Percentiles rank a stretch among this genome's conserved stretches.
Evolutionary conservation across 225 moss, liverwort and hornwort species (phyloP).

Genomic region (Sphagnum contortum): DNA sequence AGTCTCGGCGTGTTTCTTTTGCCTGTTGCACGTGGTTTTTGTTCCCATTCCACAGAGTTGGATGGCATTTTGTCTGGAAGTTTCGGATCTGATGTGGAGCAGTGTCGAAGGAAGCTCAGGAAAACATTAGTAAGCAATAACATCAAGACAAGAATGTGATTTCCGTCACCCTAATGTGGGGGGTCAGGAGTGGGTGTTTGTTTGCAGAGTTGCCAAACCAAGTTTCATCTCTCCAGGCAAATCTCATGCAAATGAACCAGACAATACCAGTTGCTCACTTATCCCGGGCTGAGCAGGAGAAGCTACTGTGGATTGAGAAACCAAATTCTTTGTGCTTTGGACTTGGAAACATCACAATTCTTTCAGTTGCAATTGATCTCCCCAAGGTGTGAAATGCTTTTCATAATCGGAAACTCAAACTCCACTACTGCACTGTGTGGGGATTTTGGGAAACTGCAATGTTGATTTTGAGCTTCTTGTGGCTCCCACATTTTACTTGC

Average conservation of each 20-base stretch:
- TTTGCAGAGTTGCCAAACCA: conserved; percentile 28
- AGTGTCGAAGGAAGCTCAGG: neutral
- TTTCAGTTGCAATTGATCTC: conserved; percentile 70
- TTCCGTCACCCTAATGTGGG: neutral
- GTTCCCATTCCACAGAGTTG: neutral
- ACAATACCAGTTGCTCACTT: conserved; percentile 16
- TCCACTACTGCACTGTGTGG: too few species aligned
- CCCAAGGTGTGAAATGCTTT: conserved; percentile 51
- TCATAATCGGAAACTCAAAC: neutral
- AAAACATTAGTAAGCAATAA: neutral
- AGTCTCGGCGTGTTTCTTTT: too few species aligned
- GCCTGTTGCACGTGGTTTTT: too few species aligned
- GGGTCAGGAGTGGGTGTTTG: conserved; percentile 1
- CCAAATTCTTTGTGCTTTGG: conserved; percentile 89
- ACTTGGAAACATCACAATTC: conserved; percentile 75
- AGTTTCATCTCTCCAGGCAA: conserved; percentile 12
- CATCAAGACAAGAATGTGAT: too few species aligned
- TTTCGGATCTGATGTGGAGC: neutral
- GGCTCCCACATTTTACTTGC: too few species aligned
- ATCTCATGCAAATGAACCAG: conserved; percentile 12
- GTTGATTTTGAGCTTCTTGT: too few species aligned
- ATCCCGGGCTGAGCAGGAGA: conserved; percentile 52
- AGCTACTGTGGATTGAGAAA: conserved; percentile 72
- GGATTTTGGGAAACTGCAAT: too few species aligned
- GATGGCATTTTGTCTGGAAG: neutral